These are phyloP conservation scores for Chloromonas sp. DNA, from an alignment of 163 green algal species.

Conservation along the genomic window DNA sequence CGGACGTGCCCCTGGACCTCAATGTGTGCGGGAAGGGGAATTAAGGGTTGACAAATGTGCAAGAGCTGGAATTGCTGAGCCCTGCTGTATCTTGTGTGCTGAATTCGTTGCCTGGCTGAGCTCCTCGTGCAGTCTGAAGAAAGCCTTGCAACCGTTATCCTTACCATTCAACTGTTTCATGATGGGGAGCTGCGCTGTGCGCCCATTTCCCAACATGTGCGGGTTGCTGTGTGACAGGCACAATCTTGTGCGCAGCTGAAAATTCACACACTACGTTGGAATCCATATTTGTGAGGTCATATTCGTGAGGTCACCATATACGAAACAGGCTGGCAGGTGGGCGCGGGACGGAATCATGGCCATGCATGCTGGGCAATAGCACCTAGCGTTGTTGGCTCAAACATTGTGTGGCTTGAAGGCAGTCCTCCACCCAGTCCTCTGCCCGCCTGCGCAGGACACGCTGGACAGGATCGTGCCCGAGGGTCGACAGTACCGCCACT, in stretches of 20 bases:
- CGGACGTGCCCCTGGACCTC: conserved; percentile 69
- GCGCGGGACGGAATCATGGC: too few relatives aligned
- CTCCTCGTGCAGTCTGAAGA: neutral
- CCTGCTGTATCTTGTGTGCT: neutral
- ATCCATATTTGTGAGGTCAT: too few relatives aligned
- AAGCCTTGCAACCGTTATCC: too few relatives aligned
- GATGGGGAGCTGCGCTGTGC: too few relatives aligned
- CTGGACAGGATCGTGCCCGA: conserved; percentile 73
- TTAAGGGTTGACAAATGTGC: neutral
- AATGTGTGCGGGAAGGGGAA: conserved; percentile 1
- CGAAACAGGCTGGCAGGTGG: too few relatives aligned
- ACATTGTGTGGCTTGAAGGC: neutral
- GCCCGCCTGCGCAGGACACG: conserved; percentile 37
- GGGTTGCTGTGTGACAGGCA: too few relatives aligned
- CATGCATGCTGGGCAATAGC: too few relatives aligned
- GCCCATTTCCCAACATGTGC: too few relatives aligned
- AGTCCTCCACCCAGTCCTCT: neutral
- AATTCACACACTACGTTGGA: too few relatives aligned
- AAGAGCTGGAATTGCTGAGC: neutral
- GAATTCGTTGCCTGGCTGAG: neutral
- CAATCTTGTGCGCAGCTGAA: too few relatives aligned
- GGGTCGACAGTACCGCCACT: conserved; percentile 63
- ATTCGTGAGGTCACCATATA: too few relatives aligned
- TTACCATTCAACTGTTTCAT: too few relatives aligned
- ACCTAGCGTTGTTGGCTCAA: neutral